Evolutionary conservation across 345 rosid genomes (phyloP).

Genomic region (Murraya paniculata): DNA sequence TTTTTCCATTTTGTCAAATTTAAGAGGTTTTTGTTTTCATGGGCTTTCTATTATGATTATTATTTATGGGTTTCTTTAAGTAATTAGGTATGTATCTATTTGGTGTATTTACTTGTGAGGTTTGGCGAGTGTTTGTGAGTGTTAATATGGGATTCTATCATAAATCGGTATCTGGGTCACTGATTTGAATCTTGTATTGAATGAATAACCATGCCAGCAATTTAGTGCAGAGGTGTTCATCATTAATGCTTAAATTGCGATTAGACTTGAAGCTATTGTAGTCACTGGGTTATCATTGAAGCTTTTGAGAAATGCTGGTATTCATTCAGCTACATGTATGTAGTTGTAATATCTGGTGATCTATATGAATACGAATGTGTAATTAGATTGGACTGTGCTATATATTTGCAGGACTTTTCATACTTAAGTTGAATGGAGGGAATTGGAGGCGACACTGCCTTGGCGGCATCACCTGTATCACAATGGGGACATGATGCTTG

Average conservation of each 20-base stretch:
- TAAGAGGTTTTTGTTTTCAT: not conserved
- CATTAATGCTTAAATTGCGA: not conserved
- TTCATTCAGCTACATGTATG: not conserved
- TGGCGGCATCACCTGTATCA: conserved; percentile 57
- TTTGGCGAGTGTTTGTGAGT: not conserved
- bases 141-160: conserved; percentile 8
- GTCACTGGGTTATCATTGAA: not conserved
- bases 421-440: conserved; percentile 60
- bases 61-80: not conserved
- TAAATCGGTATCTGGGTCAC: not conserved
- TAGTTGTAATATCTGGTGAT: not conserved
- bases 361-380: not conserved
- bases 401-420: conserved; percentile 29
- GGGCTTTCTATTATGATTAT: not conserved
- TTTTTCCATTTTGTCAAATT: conserved; percentile 3
- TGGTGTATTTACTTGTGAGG: not conserved
- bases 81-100: not conserved
- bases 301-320: not conserved
- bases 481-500: conserved; percentile 69
- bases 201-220: not conserved
- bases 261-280: not conserved
- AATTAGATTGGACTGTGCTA: conserved; percentile 15
- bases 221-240: not conserved
- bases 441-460: conserved; percentile 57
- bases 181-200: not conserved